A percentile compares a stretch with the other conserved stretches of the same genome.
Evolutionary conservation across 495 filamentous ascomycete species (phyloP).

Genomic region (Tuber brumale): DNA sequence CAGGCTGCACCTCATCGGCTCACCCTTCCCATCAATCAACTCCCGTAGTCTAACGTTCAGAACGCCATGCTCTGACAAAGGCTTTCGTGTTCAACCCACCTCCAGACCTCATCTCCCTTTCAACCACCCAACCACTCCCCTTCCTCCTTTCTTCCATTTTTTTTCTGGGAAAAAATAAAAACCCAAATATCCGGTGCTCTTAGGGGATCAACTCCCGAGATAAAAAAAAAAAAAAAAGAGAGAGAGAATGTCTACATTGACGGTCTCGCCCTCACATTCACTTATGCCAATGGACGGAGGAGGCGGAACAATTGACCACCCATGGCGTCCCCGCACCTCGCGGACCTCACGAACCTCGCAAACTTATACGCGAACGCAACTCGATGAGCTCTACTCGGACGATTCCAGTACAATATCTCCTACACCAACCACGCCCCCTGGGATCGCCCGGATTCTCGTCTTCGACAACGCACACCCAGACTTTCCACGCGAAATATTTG

Average conservation of each 20-base stretch:
- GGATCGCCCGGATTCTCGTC: slow-evolving; percentile 32
- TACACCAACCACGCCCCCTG: slow-evolving; percentile 23
- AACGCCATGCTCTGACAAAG: not conserved
- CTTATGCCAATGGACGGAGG: not conserved
- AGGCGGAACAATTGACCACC: not conserved
- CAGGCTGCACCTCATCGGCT: not conserved
- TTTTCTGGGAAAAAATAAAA: not conserved
- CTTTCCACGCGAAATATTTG: slow-evolving; percentile 33
- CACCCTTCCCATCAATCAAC: not conserved
- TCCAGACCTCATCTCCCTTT: not conserved
- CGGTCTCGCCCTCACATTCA: not conserved
- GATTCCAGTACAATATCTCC: slow-evolving; percentile 26
- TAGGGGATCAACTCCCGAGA: not conserved
- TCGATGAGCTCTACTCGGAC: slow-evolving; percentile 30
- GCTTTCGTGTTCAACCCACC: not conserved
- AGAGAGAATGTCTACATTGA: not conserved
- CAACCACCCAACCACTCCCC: not conserved
- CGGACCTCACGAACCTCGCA: slow-evolving; percentile 18
- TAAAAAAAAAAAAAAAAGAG: not conserved
- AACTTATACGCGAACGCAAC: slow-evolving; percentile 32
- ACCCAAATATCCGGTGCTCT: not conserved
- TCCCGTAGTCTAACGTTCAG: not conserved
- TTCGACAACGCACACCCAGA: slow-evolving; percentile 26
- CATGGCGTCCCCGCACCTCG: slow-evolving; percentile 24
- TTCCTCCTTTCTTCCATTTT: not conserved